Conservation (phyloP, 805 yeast genomes). For the Pichia gijzeniarum region DNA sequence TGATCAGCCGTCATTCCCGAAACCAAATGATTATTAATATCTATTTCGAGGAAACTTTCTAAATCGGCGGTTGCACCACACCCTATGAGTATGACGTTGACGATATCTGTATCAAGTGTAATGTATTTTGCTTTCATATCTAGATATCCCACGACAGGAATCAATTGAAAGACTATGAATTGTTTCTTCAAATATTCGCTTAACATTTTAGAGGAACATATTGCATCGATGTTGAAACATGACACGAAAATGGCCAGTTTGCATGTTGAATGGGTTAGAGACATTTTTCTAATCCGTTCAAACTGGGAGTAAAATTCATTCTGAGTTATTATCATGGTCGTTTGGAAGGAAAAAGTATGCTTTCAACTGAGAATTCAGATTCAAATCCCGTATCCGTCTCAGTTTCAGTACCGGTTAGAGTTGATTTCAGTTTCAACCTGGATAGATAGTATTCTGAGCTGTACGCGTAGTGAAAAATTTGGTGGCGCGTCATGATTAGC, state of each 20-base stretch:
- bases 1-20: conserved; percentile 17
- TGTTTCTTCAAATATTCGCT: conserved; percentile 68
- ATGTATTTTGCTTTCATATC: conserved; percentile 62
- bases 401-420: too few species aligned
- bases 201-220: conserved; percentile 80
- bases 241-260: conserved; percentile 83
- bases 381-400: too few species aligned
- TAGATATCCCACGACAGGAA: conserved; percentile 88
- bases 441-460: too few species aligned
- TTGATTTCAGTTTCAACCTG: too few species aligned
- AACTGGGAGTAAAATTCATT: conserved; percentile 62
- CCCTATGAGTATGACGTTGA: conserved; percentile 74
- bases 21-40: conserved; percentile 44
- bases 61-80: conserved; percentile 92
- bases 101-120: conserved; percentile 65
- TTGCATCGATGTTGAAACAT: conserved; percentile 83
- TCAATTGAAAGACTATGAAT: conserved; percentile 77
- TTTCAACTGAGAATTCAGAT: too few species aligned
- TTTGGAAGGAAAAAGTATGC: neutral
- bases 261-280: conserved; percentile 89
- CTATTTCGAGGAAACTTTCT: conserved; percentile 63
- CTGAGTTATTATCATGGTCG: conserved; percentile 67
- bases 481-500: neutral
- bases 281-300: conserved; percentile 58
- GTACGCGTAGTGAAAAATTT: neutral